A percentile compares a stretch with the other conserved stretches of the same genome.
Conservation (phyloP, 345 rosid genomes). For the Boechera retrofracta region DNA sequence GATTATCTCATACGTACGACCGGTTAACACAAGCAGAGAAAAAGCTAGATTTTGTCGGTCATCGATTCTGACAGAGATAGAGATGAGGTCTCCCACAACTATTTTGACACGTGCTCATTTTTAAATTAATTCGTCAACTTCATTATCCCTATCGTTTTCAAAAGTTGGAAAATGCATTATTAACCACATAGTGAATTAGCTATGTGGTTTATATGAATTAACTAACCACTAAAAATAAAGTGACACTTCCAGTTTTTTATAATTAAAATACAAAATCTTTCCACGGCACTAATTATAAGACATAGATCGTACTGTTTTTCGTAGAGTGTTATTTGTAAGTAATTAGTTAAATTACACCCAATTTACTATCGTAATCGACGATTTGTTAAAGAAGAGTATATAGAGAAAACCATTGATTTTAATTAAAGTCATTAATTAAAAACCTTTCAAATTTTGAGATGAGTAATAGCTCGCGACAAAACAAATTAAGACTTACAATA, state of each 20-base stretch:
- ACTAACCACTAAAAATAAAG: no score
- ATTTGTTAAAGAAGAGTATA: neutral
- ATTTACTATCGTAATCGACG: neutral
- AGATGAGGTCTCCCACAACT: slow-evolving; percentile 7
- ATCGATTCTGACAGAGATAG: slow-evolving; percentile 29
- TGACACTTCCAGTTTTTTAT: no score
- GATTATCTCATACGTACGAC: neutral
- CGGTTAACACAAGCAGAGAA: neutral
- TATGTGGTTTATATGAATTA: neutral
- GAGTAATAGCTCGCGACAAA: neutral
- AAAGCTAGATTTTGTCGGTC: slow-evolving; percentile 35
- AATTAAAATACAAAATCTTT: neutral
- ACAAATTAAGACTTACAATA: slow-evolving; percentile 25
- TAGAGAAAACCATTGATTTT: neutral
- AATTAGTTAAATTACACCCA: neutral
- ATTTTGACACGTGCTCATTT: slow-evolving; percentile 25
- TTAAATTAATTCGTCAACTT: neutral
- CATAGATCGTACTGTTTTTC: neutral
- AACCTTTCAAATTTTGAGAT: neutral
- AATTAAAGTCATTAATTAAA: neutral
- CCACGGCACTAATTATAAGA: neutral
- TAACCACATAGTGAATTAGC: neutral
- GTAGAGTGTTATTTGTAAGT: neutral
- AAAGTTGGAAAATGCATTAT: neutral
- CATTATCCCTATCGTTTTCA: slow-evolving; percentile 1